These are phyloP conservation scores for Penicillium janthinellum DNA, from an alignment of 2,329 filamentous ascomycete species.

Conservation along the genomic window DNA sequence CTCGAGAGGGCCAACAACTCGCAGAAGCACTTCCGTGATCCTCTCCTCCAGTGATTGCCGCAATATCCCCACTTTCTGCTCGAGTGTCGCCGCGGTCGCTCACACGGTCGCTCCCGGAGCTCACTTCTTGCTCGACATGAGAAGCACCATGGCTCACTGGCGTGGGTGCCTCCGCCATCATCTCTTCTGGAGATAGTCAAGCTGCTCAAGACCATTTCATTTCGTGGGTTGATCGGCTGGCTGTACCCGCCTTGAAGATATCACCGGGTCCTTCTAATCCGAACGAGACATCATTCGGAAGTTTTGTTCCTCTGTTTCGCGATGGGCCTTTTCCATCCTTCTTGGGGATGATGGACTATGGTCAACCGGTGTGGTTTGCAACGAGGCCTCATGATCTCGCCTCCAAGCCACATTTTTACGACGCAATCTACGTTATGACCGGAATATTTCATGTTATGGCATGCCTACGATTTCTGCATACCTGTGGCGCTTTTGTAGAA, in stretches of 20 bases:
- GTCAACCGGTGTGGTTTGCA: conserved; percentile 12
- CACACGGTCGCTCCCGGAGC: background rate
- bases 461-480: conserved; percentile 1
- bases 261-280: background rate
- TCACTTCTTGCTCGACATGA: background rate
- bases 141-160: background rate
- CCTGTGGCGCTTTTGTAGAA: background rate
- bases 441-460: background rate
- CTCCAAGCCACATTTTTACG: conserved; percentile 1
- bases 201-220: background rate
- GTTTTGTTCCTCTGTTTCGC: conserved; percentile 8
- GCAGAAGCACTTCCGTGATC: conserved; percentile 73
- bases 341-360: conserved; percentile 2
- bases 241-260: background rate
- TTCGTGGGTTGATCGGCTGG: background rate
- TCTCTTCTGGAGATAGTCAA: background rate
- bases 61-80: background rate
- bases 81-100: background rate
- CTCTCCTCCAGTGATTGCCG: conserved; percentile 51
- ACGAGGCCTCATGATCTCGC: conserved; percentile 7
- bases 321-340: conserved; percentile 1
- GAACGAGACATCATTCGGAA: background rate
- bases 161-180: background rate
- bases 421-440: conserved; percentile 2
- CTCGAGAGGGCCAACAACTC: conserved; percentile 74